These are phyloP conservation scores for Amanita pseudoporphyria DNA, from an alignment of 768 basidiomycete species.

Conservation along the genomic window DNA sequence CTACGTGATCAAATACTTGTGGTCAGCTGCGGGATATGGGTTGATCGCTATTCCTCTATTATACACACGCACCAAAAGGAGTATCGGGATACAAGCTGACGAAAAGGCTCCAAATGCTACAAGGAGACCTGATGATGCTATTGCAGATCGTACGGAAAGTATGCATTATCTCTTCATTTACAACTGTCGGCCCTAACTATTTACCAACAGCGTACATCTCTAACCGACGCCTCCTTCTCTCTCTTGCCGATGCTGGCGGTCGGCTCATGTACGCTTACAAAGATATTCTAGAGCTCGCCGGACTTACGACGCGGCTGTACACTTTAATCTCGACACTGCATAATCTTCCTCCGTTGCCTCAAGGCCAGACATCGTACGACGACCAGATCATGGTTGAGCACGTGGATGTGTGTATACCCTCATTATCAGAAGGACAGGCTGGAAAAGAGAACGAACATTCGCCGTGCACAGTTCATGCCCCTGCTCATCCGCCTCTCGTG, in stretches of 20 bases:
- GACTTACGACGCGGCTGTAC: conserved; percentile 85
- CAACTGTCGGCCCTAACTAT: not conserved
- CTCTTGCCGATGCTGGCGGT: conserved; percentile 94
- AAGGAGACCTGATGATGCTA: conserved; percentile 23
- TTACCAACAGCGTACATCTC: conserved; percentile 65
- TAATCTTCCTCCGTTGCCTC: conserved; percentile 48
- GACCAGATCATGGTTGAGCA: conserved; percentile 43
- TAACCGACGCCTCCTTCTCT: conserved; percentile 81
- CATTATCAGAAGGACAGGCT: not conserved
- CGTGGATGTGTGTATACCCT: conserved; percentile 65
- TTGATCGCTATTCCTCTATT: conserved; percentile 88
- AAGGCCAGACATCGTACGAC: conserved; percentile 15
- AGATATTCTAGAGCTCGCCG: conserved; percentile 90
- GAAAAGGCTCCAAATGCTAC: conserved; percentile 3
- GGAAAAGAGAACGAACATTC: conserved; percentile 5
- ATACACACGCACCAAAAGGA: conserved; percentile 47
- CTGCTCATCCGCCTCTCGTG: conserved; percentile 39
- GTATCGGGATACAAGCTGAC: conserved; percentile 21
- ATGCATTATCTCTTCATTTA: conserved; percentile 9
- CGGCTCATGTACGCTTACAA: conserved; percentile 96
- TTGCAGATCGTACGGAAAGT: conserved; percentile 42
- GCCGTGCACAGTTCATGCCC: not conserved
- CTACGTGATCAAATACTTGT: conserved; percentile 92
- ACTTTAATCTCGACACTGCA: conserved; percentile 81
- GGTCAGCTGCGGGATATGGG: conserved; percentile 88